Evolutionary conservation across 2,329 filamentous ascomycete species (phyloP).

Genomic region (Annulohypoxylon truncatum): DNA sequence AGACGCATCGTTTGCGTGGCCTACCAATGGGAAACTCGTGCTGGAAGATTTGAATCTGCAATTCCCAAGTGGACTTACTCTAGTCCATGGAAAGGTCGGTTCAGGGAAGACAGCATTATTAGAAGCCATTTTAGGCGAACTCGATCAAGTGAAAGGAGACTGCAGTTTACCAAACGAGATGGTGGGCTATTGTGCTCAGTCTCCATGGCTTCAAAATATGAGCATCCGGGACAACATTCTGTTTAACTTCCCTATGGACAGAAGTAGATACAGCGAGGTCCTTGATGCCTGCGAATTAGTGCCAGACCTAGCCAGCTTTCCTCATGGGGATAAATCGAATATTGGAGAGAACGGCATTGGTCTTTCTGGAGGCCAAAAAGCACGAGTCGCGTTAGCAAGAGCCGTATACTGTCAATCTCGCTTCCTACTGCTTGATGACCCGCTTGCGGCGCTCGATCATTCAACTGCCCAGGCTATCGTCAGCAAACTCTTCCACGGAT

Average conservation of each 20-base stretch:
- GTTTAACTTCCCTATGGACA: conserved; percentile 68
- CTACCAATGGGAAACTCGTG: conserved; percentile 69
- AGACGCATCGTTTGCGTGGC: conserved; percentile 82
- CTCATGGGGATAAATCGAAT: conserved; percentile 67
- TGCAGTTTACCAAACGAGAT: conserved; percentile 61
- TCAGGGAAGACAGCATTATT: conserved; percentile 71
- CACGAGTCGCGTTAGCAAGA: conserved; percentile 70
- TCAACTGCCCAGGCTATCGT: conserved; percentile 72
- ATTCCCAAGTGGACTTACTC: conserved; percentile 63
- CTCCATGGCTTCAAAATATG: conserved; percentile 74
- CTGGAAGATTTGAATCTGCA: conserved; percentile 60
- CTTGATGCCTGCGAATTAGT: conserved; percentile 70
- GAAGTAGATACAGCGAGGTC: conserved; percentile 66
- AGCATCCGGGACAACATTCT: conserved; percentile 73
- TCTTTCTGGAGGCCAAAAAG: conserved; percentile 72
- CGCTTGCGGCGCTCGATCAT: conserved; percentile 72
- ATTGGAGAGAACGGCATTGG: conserved; percentile 73
- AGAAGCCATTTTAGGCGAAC: conserved; percentile 69
- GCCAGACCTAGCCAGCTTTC: conserved; percentile 67
- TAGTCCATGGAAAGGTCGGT: conserved; percentile 70
- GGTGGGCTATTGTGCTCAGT: conserved; percentile 68
- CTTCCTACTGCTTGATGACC: conserved; percentile 71
- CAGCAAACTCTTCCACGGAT: conserved; percentile 68
- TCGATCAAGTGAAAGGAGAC: conserved; percentile 72
- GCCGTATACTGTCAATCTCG: conserved; percentile 69